Evolutionary conservation across 1,139 yeast genomes (phyloP), one percentile per base, ranked within the genome.

Genomic region (Candida mesenterica): DNA sequence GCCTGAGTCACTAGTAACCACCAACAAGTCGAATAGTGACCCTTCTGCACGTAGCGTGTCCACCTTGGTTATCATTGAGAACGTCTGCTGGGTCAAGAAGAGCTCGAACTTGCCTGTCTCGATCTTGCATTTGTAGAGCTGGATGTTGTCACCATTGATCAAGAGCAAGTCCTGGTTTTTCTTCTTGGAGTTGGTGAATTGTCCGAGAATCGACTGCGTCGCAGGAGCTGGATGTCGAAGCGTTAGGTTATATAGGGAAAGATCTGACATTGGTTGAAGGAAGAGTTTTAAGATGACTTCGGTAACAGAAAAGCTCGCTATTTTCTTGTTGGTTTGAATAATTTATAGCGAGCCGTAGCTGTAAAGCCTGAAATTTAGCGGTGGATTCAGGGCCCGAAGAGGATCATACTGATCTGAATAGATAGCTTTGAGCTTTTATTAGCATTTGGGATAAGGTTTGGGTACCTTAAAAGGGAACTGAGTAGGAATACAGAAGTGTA

Each of bases 1-100:
- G 0, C 97, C 97, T 1, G 95, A 77, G 53, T 90, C 97, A 0
- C 95, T 78, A 0, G 94, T 75, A 3, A 88, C 57, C n/a, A 83
- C 74, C 17, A 90, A 47, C 26, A 65, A 65, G 46, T 87, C 94
- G 77, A 57, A 0, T 6, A 19, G 8, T 6, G 22, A 19, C 83
- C 88, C 0, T 76, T 65, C 9, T n/a, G 73, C 56, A 16, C 77
- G 68, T 36, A 85, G 62, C 19, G 71, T 62, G 2, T 64, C 70
- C 14, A 87, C 60, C 9, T 65, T 50, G 34, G 89, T 67, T 6
- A 90, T 64, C 10, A 75, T 69, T 1, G 85, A 82, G 60, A 84
- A 83, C 2, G 77, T 50, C 27, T 76, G 71, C 39, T 76, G 78
- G 1, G 59, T 51, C 5, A 63, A 52, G 8, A 75, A 30, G 23